Base-by-base conservation (phyloP, 2,329 filamentous ascomycete species). In the Xylogone sp. region DNA sequence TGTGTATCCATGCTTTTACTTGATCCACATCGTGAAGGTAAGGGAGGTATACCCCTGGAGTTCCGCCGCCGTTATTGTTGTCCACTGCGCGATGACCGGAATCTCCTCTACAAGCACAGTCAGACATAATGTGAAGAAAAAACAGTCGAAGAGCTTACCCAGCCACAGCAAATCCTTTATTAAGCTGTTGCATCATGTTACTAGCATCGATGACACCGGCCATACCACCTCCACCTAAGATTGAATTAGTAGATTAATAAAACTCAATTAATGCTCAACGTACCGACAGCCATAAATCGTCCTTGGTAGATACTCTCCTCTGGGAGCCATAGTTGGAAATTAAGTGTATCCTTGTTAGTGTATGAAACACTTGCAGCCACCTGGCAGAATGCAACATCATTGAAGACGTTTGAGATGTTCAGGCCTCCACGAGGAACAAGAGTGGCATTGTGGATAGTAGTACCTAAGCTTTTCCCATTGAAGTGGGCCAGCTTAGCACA, bases 271-370 rank as follows among this genome's bases (percentile, higher is more conserved):
- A 49, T 4, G 21, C 46, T n/a, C 13, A 27, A 43, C 52, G 43
- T 58, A 56, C 62, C 60, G 21, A 63, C 59, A 18, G 57, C 59
- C 21, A 64, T 50, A 20, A 59, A 62, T 43, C 59, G 50, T 8
- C 51, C 53, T 19, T 52, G 59, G 43, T 62, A 63, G 6, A 46
- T 50, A 1, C 46, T 42, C 6, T 47, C n/a, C 16, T 50, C 46
- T 0, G 62, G 62, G 0, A 64, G 53, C 57, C 56, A 63, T 8
- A 63, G 45, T 47, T 63, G 53, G 27, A 62, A 64, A 21, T 56
- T 49, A n/a, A 65, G 51, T 1, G 56, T 59, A 20, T 61, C 55
- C n/a, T 60, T 60, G 2, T 46, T 49, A 2, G 51, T 46, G 34
- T 61, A 61, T 7, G 54, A 44, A 10, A 57, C 50, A 43, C 48